phyloP scores from a whole-genome alignment of 2,329 filamentous ascomycete species.

The Penicillium sp. region DNA sequence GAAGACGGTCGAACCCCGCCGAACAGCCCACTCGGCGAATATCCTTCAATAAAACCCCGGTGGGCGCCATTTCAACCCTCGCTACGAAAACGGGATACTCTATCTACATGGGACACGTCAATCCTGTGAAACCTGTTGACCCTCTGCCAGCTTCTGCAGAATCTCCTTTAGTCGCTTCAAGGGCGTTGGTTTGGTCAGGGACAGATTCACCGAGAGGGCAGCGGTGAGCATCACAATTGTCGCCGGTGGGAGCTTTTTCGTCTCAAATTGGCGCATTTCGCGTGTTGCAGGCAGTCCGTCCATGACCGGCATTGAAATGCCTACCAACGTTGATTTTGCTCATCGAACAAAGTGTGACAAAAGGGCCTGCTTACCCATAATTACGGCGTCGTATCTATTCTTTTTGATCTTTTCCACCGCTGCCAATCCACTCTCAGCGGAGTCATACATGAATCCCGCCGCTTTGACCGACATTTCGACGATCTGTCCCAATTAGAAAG shows the following conservation, averaged over 20 bases:
- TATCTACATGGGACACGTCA: background rate
- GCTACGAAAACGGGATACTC: background rate
- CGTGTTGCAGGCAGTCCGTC: constrained; percentile 36
- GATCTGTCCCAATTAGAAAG: background rate
- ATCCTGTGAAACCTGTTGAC: background rate
- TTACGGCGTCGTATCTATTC: constrained; percentile 26
- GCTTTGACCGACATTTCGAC: background rate
- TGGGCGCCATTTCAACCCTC: background rate
- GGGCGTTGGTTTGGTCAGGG: constrained; percentile 37
- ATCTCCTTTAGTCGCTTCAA: constrained; percentile 23
- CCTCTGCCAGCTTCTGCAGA: background rate
- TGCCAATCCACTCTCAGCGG: constrained; percentile 5
- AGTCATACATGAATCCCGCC: background rate
- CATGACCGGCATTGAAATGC: constrained; percentile 43
- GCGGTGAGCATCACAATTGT: constrained; percentile 18
- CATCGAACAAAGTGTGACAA: background rate
- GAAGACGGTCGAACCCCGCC: background rate
- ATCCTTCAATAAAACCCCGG: background rate
- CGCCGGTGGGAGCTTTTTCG: constrained; percentile 9
- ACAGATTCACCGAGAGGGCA: constrained; percentile 2
- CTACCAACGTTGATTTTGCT: background rate
- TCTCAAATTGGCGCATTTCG: constrained; percentile 33
- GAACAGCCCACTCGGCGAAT: background rate
- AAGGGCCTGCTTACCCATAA: constrained; percentile 21
- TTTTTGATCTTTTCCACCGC: constrained; percentile 26